A percentile compares a stretch with the other conserved stretches of the same genome.
Conservation (phyloP, 2,329 filamentous ascomycete genomes). For the Didymella keratinophila region DNA sequence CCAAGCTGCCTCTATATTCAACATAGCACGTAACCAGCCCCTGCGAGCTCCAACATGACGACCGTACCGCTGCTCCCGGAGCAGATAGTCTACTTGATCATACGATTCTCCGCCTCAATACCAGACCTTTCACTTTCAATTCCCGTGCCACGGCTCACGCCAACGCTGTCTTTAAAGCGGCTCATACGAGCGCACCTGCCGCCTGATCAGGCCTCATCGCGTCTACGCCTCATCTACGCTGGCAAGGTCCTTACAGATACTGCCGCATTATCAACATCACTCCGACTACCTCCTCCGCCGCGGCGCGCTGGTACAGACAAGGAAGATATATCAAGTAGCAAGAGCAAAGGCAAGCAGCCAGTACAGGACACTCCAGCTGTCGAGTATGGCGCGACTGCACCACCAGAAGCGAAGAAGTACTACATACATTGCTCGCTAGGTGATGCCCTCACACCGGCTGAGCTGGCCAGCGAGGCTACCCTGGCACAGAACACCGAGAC, state of each 20-base stretch:
- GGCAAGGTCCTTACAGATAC: slow-evolving; percentile 84
- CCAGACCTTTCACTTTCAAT: slow-evolving; percentile 85
- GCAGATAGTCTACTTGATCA: slow-evolving; percentile 72
- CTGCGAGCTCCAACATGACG: slow-evolving; percentile 35
- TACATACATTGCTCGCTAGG: slow-evolving; percentile 98
- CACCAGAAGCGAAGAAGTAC: slow-evolving; percentile 61
- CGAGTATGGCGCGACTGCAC: slow-evolving; percentile 31
- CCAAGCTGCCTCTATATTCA: slow-evolving; percentile 5
- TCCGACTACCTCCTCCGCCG: slow-evolving; percentile 69
- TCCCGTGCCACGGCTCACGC: slow-evolving; percentile 70
- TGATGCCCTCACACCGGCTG: slow-evolving; percentile 69
- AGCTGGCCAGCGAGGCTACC: slow-evolving; percentile 73
- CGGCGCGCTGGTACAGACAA: slow-evolving; percentile 46
- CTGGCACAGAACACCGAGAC: slow-evolving; percentile 51
- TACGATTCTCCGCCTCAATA: slow-evolving; percentile 87
- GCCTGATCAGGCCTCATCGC: slow-evolving; percentile 66
- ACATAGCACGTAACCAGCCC: slow-evolving; percentile 13
- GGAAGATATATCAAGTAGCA: slow-evolving; percentile 41
- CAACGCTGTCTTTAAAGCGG: slow-evolving; percentile 80
- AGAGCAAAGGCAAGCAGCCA: slow-evolving; percentile 73
- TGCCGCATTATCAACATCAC: slow-evolving; percentile 70
- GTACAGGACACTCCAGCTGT: slow-evolving; percentile 56
- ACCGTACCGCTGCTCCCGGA: slow-evolving; percentile 43
- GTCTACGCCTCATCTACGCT: slow-evolving; percentile 87
- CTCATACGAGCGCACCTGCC: slow-evolving; percentile 78